phyloP scores from a whole-genome alignment of 164 flowering plant genomes.

The Nymphaea thermarum region DNA sequence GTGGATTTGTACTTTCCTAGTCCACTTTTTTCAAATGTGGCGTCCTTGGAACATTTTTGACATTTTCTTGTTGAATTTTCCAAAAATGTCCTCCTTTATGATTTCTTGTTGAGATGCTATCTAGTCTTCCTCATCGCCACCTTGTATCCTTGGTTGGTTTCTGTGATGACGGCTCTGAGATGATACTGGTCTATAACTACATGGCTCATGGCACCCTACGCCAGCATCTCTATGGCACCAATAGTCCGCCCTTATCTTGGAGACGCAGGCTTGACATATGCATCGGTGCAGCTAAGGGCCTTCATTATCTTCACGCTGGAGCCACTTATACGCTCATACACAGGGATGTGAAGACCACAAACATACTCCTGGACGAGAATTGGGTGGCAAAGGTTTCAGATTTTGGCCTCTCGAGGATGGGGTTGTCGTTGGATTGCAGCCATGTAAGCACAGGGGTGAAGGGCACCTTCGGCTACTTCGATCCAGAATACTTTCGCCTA shows the following conservation, averaged over 20 bases:
- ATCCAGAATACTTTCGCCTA: constrained; percentile 1
- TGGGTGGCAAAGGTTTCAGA: constrained; percentile 39
- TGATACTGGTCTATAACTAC: constrained; percentile 37
- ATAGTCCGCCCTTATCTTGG: constrained; percentile 21
- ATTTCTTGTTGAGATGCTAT: too few relatives aligned
- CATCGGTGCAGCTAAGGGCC: constrained; percentile 29
- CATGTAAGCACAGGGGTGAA: not conserved
- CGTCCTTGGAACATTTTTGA: too few relatives aligned
- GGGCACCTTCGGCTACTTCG: constrained; percentile 4
- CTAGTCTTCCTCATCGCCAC: constrained; percentile 26
- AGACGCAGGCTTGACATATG: constrained; percentile 25
- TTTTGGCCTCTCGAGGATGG: constrained; percentile 36
- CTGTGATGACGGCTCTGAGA: constrained; percentile 21
- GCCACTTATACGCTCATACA: constrained; percentile 23
- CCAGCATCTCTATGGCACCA: constrained; percentile 18
- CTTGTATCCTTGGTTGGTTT: constrained; percentile 34
- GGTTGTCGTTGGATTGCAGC: not conserved
- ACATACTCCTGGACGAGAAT: constrained; percentile 28
- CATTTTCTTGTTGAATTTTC: too few relatives aligned
- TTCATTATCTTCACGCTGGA: constrained; percentile 32
- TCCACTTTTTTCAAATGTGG: too few relatives aligned
- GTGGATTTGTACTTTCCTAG: too few relatives aligned
- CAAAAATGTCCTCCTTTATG: too few relatives aligned
- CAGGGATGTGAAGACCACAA: constrained; percentile 35
- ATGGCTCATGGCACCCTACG: constrained; percentile 26